phyloP scores from a whole-genome alignment of 345 rosid species.

The Anacardium occidentale region DNA sequence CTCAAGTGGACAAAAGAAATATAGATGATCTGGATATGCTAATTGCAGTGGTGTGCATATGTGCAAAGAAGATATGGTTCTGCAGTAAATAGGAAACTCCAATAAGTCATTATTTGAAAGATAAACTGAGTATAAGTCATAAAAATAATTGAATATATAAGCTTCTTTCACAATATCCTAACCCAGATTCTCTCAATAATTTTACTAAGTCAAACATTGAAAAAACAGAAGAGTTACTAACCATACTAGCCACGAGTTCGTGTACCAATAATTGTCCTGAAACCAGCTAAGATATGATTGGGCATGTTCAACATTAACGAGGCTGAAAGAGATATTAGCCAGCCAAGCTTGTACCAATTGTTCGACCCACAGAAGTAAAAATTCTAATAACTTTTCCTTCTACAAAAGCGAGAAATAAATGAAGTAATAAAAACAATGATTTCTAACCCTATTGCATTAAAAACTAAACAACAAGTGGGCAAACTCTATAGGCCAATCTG shows the following conservation, averaged over 20 bases:
- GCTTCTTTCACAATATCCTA: not conserved
- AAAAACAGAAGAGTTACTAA: not conserved
- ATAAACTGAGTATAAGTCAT: not conserved
- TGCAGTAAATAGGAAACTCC: not conserved
- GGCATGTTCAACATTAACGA: slow-evolving; percentile 26
- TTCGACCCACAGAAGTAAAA: slow-evolving; percentile 25
- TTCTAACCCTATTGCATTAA: slow-evolving; percentile 3
- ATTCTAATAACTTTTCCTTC: slow-evolving; percentile 23
- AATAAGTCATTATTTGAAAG: not conserved
- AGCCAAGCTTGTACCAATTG: slow-evolving; percentile 18
- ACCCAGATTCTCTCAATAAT: not conserved
- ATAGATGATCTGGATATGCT: not conserved
- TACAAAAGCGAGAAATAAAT: slow-evolving; percentile 5
- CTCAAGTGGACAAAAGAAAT: not conserved
- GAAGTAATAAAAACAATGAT: slow-evolving; percentile 9
- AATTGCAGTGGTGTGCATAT: not conserved
- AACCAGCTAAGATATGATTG: slow-evolving; percentile 22
- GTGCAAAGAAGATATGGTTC: not conserved
- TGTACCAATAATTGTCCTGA: slow-evolving; percentile 27
- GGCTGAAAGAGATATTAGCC: slow-evolving; percentile 1
- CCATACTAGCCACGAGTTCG: slow-evolving; percentile 1
- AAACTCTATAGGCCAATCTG: slow-evolving; percentile 8
- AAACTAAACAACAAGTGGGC: slow-evolving; percentile 29
- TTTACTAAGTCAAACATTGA: not conserved
- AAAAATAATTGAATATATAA: not conserved